Percentiles rank a stretch among this genome's conserved stretches.
phyloP scores from a whole-genome alignment of 2,329 filamentous ascomycete genomes.

The Diplocarpon mali region DNA sequence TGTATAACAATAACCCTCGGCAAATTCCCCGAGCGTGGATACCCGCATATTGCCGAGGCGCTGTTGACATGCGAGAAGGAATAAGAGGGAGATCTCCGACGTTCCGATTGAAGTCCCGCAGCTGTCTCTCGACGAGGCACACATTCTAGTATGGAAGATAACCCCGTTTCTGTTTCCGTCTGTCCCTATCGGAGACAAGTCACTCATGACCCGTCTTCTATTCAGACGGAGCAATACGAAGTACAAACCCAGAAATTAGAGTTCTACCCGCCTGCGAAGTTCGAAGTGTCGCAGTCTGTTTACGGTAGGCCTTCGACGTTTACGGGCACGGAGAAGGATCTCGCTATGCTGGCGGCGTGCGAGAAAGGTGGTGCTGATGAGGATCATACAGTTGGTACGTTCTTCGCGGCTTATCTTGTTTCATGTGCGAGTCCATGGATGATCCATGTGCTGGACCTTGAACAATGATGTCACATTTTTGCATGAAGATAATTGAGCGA shows the following conservation, averaged over 20 bases:
- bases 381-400: constrained; percentile 9
- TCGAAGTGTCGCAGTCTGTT: not conserved
- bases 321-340: constrained; percentile 14
- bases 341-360: constrained; percentile 16
- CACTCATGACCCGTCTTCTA: constrained; percentile 18
- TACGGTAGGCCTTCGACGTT: constrained; percentile 17
- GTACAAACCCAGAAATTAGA: constrained; percentile 12
- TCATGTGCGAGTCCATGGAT: not conserved
- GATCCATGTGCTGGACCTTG: constrained; percentile 1
- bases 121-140: constrained; percentile 16
- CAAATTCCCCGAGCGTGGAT: constrained; percentile 15
- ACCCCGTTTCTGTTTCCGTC: constrained; percentile 21
- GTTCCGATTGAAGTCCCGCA: constrained; percentile 10
- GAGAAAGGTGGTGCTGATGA: constrained; percentile 4
- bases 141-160: constrained; percentile 22
- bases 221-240: constrained; percentile 17
- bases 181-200: constrained; percentile 23
- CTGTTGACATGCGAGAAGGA: constrained; percentile 15
- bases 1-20: constrained; percentile 1
- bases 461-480: not conserved
- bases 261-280: constrained; percentile 4
- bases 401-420: not conserved
- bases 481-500: not conserved
- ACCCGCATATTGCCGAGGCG: constrained; percentile 24
- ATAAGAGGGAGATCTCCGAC: constrained; percentile 20